These are phyloP conservation scores for Acephala macrosclerotiorum DNA, from an alignment of 2,329 filamentous ascomycete genomes.

Conservation along the genomic window DNA sequence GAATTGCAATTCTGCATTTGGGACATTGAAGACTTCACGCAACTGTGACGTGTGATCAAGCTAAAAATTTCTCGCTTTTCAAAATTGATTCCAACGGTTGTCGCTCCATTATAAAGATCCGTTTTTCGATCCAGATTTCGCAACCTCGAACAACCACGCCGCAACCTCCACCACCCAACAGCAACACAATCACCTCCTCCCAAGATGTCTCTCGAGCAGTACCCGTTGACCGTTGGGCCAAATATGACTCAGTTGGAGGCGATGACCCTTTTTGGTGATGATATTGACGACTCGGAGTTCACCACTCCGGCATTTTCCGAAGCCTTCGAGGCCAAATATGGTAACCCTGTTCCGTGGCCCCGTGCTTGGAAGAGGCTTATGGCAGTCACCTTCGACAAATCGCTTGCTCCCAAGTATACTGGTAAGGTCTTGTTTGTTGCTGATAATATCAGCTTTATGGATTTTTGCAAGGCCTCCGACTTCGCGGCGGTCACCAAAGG, in stretches of 20 bases:
- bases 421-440: not conserved
- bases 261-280: not conserved
- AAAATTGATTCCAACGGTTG: not conserved
- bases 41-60: no score
- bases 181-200: not conserved
- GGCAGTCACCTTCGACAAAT: not conserved
- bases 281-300: not conserved
- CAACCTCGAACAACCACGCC: not conserved
- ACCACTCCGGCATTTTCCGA: not conserved
- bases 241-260: not conserved
- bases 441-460: not conserved
- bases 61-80: not conserved
- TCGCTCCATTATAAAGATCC: not conserved
- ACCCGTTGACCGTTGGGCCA: not conserved
- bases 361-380: constrained; percentile 9
- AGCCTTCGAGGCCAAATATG: constrained; percentile 1
- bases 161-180: not conserved
- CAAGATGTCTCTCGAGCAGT: constrained; percentile 5
- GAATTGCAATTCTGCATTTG: no score
- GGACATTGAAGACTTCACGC: no score
- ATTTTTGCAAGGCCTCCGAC: not conserved
- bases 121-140: not conserved
- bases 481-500: not conserved
- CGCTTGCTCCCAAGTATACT: not conserved
- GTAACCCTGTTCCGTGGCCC: not conserved